These are phyloP conservation scores for Syncephalastrum sp. DNA, from an alignment of 371 early-diverging fungal species.

Conservation along the genomic window DNA sequence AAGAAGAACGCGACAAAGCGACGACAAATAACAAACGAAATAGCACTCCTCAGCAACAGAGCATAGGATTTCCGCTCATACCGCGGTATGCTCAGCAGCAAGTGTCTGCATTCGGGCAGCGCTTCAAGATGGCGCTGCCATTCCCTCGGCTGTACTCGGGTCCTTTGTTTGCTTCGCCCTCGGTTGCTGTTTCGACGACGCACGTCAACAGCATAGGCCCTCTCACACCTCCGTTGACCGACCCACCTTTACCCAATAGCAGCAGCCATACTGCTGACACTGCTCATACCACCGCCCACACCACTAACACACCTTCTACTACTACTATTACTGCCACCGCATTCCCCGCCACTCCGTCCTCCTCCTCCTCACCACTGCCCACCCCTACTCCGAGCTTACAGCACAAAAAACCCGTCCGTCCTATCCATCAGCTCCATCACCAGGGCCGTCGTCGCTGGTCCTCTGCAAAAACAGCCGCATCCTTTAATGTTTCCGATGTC, in stretches of 20 bases:
- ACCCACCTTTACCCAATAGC: no score
- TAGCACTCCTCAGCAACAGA: no score
- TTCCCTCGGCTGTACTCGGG: slow-evolving; percentile 13
- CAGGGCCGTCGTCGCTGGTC: not conserved
- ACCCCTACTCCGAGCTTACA: slow-evolving; percentile 7
- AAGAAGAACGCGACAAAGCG: no score
- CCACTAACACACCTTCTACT: not conserved
- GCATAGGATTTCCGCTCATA: no score
- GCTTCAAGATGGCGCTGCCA: not conserved
- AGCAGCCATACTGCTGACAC: no score
- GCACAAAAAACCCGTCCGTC: not conserved
- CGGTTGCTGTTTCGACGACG: slow-evolving; percentile 7
- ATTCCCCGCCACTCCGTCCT: not conserved
- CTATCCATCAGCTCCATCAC: not conserved
- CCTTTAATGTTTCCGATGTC: slow-evolving; percentile 11
- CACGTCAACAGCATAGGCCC: slow-evolving; percentile 14
- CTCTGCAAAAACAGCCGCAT: slow-evolving; percentile 4
- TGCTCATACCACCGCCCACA: no score
- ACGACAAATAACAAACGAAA: no score
- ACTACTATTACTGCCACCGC: not conserved
- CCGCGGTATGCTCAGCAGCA: no score
- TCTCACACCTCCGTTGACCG: slow-evolving; percentile 13
- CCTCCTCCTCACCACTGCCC: not conserved
- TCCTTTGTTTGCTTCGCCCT: slow-evolving; percentile 13
- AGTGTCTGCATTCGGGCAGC: no score